Percentiles rank a stretch among this genome's conserved stretches.
These are phyloP conservation scores for Leccinum colubrinum DNA, from an alignment of 1,284 basidiomycete genomes.

Conservation along the genomic window DNA sequence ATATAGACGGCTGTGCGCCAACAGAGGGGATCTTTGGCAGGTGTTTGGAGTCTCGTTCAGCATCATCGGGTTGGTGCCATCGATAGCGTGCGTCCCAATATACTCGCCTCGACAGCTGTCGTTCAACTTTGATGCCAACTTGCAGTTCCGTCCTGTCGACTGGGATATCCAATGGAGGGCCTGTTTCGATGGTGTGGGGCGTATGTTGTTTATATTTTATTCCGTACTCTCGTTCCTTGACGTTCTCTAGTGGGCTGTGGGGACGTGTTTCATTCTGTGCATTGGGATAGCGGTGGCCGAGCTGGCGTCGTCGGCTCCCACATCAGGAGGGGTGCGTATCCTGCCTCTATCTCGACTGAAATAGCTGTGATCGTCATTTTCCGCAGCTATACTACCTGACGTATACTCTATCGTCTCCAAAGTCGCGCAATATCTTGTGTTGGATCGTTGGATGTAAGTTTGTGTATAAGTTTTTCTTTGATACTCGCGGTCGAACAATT, in stretches of 20 bases:
- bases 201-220: constrained; percentile 17
- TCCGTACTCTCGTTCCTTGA: neutral
- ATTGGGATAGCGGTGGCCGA: constrained; percentile 72
- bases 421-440: constrained; percentile 27
- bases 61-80: constrained; percentile 42
- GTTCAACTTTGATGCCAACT: neutral
- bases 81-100: constrained; percentile 34
- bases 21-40: neutral
- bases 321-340: constrained; percentile 40
- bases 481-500: neutral
- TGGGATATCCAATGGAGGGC: constrained; percentile 45
- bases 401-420: constrained; percentile 33
- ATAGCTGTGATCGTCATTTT: neutral
- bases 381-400: constrained; percentile 39
- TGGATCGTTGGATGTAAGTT: constrained; percentile 42
- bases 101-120: neutral
- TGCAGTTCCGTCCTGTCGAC: constrained; percentile 39
- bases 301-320: constrained; percentile 69
- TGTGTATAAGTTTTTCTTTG: neutral
- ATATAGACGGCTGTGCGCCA: neutral
- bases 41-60: constrained; percentile 38
- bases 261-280: constrained; percentile 47
- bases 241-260: constrained; percentile 33
- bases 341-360: neutral
- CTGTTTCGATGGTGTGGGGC: constrained; percentile 48